Percentiles rank a stretch among this genome's conserved stretches.
These are phyloP conservation scores for Zychaea mexicana DNA, from an alignment of 371 early-diverging fungal genomes.

Conservation along the genomic window DNA sequence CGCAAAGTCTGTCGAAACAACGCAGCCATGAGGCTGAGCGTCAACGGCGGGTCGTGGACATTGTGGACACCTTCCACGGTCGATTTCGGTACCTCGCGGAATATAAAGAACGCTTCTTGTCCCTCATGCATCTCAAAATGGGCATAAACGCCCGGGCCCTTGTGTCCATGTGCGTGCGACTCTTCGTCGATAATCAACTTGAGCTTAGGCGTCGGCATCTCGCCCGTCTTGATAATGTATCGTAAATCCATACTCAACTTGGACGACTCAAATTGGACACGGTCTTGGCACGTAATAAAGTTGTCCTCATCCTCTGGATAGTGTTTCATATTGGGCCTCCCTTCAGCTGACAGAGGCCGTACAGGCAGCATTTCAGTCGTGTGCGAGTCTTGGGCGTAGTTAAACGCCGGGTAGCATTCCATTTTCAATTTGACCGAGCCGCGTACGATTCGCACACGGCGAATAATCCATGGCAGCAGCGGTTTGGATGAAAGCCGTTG, in stretches of 20 bases:
- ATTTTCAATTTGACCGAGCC: slow-evolving; percentile 62
- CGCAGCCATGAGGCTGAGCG: slow-evolving; percentile 49
- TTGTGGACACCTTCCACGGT: slow-evolving; percentile 10
- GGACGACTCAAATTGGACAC: slow-evolving; percentile 44
- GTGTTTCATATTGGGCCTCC: background rate
- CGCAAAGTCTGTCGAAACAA: slow-evolving; percentile 64
- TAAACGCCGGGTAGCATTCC: slow-evolving; percentile 79
- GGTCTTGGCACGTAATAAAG: slow-evolving; percentile 30
- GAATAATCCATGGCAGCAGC: slow-evolving; percentile 73
- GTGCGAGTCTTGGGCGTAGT: slow-evolving; percentile 69
- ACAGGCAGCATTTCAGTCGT: slow-evolving; percentile 37
- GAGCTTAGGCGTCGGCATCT: slow-evolving; percentile 47
- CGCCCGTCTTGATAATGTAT: slow-evolving; percentile 53
- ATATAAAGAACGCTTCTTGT: slow-evolving; percentile 66
- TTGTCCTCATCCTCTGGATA: slow-evolving; percentile 30
- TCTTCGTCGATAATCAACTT: slow-evolving; percentile 39
- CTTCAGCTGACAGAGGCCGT: background rate
- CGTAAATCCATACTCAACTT: slow-evolving; percentile 62
- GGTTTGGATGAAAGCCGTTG: slow-evolving; percentile 41
- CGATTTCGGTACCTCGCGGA: slow-evolving; percentile 57
- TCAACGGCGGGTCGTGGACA: slow-evolving; percentile 58
- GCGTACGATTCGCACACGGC: slow-evolving; percentile 66
- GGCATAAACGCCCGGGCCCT: slow-evolving; percentile 63
- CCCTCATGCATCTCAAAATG: slow-evolving; percentile 64
- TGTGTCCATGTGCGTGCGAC: slow-evolving; percentile 24